These are phyloP conservation scores for Pseudomassariella vexata DNA, from an alignment of 2,329 filamentous ascomycete genomes.

Conservation along the genomic window DNA sequence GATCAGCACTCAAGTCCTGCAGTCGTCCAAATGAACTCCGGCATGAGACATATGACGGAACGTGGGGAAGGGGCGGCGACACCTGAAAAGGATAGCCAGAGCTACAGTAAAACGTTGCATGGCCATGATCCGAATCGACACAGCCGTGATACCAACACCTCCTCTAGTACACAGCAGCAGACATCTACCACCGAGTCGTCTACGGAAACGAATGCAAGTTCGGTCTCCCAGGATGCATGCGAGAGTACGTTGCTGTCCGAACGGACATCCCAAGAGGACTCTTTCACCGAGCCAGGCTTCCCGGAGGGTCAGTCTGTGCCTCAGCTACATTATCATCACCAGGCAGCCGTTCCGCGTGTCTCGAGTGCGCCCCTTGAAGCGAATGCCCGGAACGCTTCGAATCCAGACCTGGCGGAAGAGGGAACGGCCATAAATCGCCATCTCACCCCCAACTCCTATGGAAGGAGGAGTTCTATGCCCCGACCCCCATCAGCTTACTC, in stretches of 20 bases:
- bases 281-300: slow-evolving; percentile 39
- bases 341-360: slow-evolving; percentile 33
- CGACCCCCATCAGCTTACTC: slow-evolving; percentile 76
- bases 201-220: slow-evolving; percentile 50
- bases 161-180: slow-evolving; percentile 43
- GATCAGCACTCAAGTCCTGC: slow-evolving; percentile 12
- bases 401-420: slow-evolving; percentile 46
- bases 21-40: slow-evolving; percentile 9
- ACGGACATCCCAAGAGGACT: slow-evolving; percentile 44
- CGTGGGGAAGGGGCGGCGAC: slow-evolving; percentile 6
- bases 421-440: slow-evolving; percentile 51
- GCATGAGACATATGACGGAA: slow-evolving; percentile 12
- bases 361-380: slow-evolving; percentile 35
- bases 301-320: slow-evolving; percentile 41
- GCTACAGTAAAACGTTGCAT: slow-evolving; percentile 12
- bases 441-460: slow-evolving; percentile 52
- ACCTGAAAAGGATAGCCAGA: slow-evolving; percentile 13
- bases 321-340: slow-evolving; percentile 57
- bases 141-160: slow-evolving; percentile 49
- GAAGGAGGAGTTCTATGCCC: slow-evolving; percentile 52
- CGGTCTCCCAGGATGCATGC: slow-evolving; percentile 43
- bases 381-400: slow-evolving; percentile 40
- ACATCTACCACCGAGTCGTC: slow-evolving; percentile 47
- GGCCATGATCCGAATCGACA: slow-evolving; percentile 32
- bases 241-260: slow-evolving; percentile 34